Evolutionary conservation across 2,329 filamentous ascomycete genomes (phyloP), one percentile per base, ranked within the genome.

Genomic region (Curvularia sp.): DNA sequence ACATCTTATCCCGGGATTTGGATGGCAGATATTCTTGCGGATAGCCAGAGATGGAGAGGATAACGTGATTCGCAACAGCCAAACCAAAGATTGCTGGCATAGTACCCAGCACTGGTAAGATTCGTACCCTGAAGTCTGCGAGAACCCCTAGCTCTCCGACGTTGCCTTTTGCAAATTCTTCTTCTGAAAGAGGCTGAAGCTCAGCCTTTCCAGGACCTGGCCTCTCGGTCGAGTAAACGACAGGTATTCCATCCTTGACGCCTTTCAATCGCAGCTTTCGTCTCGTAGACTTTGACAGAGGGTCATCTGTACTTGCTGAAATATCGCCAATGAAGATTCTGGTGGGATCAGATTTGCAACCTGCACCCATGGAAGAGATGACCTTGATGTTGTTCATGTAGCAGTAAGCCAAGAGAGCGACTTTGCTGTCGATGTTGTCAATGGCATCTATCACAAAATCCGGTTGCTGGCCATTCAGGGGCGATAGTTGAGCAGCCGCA

Each of bases 21-120:
- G 86, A 88, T 0, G 89, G 87, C 0, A 92, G 80, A 74, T 95
- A 96, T 63, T 96, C 93, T 48, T 90, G 86, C 0, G 95, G 95
- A 70, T 99, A 99, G 7, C 88, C 91, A 64, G 84, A 79, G 47
- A 98, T 86, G 57, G 88, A 86, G 55, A 96, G 84, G 64, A 99
- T 94, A 59, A 98, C 88, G 74, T 98, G 92, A 77, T 98, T 99
- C 4, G 95, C 95, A 8, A 91, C 87, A 0, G 90, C 91, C 55
- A 97, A 90, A 8, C 95, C 95, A 75, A 99, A 99, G 0, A 98
- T 89, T 2, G 95, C 94, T 0, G 95, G 95, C 93, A 99, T 97
- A 0, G 95, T 99, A 0, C 95, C 95, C 3, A 99, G 81, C 0
- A 99, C 95, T 0, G 95, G 95, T 8, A 99, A 79, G 57, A 99